Evolutionary conservation across 169 alveolate species (phyloP).

Genomic region (Plasmodium berghei): DNA sequence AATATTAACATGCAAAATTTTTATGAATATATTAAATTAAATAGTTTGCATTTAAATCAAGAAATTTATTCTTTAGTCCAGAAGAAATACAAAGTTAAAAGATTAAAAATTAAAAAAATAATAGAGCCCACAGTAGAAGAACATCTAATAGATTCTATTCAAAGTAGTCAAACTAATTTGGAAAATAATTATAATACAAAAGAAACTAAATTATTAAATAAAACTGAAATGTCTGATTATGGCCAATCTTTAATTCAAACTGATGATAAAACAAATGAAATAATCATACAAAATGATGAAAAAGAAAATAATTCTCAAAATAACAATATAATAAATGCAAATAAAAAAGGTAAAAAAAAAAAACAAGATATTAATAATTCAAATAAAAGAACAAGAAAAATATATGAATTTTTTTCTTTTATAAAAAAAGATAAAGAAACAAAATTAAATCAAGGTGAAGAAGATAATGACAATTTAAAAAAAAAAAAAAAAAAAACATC

Average conservation of each 20-base stretch:
- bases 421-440: slow-evolving; percentile 45
- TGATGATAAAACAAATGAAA: slow-evolving; percentile 1
- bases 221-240: too few relatives aligned
- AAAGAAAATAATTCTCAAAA: not conserved
- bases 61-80: slow-evolving; percentile 15
- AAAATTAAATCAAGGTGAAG: slow-evolving; percentile 9
- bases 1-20: slow-evolving; percentile 34
- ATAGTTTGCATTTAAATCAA: slow-evolving; percentile 23
- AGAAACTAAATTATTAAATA: too few relatives aligned
- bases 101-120: not conserved
- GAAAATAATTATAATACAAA: too few relatives aligned
- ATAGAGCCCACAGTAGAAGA: not conserved
- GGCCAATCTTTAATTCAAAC: not conserved
- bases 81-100: not conserved
- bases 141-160: too few relatives aligned
- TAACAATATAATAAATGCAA: not conserved
- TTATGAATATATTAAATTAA: slow-evolving; percentile 36
- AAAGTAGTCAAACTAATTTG: too few relatives aligned
- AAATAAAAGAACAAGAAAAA: slow-evolving; percentile 2
- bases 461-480: slow-evolving; percentile 1
- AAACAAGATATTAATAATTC: not conserved
- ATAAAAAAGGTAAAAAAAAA: not conserved
- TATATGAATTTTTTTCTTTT: slow-evolving; percentile 24
- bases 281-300: not conserved
- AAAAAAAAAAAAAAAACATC: slow-evolving; percentile 20